A percentile compares a stretch with the other conserved stretches of the same genome.
These are phyloP conservation scores for Tulasnella sp. DNA, from an alignment of 768 basidiomycete species.

Conservation along the genomic window DNA sequence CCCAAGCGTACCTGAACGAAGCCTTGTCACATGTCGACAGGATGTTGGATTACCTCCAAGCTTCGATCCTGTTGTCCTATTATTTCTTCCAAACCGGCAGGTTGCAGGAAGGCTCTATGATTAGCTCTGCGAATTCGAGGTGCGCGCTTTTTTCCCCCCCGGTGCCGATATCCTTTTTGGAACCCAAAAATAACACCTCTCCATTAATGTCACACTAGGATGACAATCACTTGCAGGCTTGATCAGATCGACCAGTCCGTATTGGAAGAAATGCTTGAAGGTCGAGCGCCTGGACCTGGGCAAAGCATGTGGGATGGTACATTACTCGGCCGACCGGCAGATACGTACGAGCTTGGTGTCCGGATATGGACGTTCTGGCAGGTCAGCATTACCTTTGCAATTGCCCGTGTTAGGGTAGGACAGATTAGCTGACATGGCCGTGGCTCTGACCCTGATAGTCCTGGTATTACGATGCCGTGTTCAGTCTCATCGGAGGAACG, in stretches of 20 bases:
- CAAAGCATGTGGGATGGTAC: conserved; percentile 19
- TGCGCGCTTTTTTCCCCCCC: neutral
- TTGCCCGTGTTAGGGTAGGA: neutral
- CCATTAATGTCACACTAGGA: too few relatives aligned
- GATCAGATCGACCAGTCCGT: conserved; percentile 3
- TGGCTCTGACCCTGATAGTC: neutral
- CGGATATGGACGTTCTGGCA: conserved; percentile 19
- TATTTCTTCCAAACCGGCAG: conserved; percentile 15
- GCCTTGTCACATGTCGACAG: conserved; percentile 11
- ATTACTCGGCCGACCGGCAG: conserved; percentile 5
- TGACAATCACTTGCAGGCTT: conserved; percentile 2
- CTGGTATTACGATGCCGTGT: conserved; percentile 16
- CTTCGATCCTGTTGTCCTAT: conserved; percentile 13
- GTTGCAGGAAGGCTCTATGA: conserved; percentile 6
- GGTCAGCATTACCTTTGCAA: neutral
- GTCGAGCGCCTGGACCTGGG: neutral
- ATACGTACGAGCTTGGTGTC: conserved; percentile 8
- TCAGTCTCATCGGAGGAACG: conserved; percentile 10
- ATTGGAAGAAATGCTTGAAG: neutral
- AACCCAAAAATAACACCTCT: too few relatives aligned
- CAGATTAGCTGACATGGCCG: neutral
- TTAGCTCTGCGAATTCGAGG: conserved; percentile 16
- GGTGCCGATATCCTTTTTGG: neutral
- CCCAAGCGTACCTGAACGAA: conserved; percentile 12
- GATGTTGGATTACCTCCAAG: conserved; percentile 18